Evolutionary conservation across 768 basidiomycete species (phyloP).

Genomic region (Tylopilus subfusipes): DNA sequence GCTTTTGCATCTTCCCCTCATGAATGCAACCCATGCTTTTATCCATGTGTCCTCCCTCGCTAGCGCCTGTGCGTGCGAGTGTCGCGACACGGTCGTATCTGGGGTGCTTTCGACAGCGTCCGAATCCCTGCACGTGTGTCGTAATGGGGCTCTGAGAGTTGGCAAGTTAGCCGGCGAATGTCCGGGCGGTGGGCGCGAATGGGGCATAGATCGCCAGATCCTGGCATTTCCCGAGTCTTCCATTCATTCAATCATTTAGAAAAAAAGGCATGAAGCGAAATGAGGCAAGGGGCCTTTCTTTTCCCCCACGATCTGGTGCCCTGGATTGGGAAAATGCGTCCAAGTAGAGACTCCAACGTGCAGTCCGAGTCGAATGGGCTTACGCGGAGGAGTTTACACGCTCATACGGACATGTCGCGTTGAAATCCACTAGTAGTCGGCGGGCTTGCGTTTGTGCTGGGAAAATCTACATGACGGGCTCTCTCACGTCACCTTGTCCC

Average conservation of each 20-base stretch:
- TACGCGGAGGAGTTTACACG: neutral
- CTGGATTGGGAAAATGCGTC: neutral
- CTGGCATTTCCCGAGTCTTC: conserved; percentile 17
- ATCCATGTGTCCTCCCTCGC: conserved; percentile 17
- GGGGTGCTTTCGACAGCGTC: neutral
- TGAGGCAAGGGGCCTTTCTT: neutral
- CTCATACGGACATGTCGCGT: neutral
- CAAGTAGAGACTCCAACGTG: neutral
- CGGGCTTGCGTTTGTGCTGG: neutral
- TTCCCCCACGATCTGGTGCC: neutral
- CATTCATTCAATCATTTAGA: neutral
- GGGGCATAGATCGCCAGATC: neutral
- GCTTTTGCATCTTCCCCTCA: conserved; percentile 16
- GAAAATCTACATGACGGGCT: neutral
- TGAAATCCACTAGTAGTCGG: neutral
- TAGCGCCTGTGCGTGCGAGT: conserved; percentile 9
- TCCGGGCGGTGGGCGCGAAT: neutral
- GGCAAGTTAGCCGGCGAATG: neutral
- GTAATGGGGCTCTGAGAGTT: neutral
- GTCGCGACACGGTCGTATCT: conserved; percentile 7
- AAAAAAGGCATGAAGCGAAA: conserved; percentile 3
- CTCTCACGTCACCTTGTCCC: conserved; percentile 3
- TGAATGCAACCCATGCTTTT: conserved; percentile 27
- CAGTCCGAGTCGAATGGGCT: neutral
- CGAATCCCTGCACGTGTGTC: neutral